Evolutionary conservation across 2,329 filamentous ascomycete species (phyloP), one percentile per base, ranked within the genome.

Genomic region (Microsporum canis): DNA sequence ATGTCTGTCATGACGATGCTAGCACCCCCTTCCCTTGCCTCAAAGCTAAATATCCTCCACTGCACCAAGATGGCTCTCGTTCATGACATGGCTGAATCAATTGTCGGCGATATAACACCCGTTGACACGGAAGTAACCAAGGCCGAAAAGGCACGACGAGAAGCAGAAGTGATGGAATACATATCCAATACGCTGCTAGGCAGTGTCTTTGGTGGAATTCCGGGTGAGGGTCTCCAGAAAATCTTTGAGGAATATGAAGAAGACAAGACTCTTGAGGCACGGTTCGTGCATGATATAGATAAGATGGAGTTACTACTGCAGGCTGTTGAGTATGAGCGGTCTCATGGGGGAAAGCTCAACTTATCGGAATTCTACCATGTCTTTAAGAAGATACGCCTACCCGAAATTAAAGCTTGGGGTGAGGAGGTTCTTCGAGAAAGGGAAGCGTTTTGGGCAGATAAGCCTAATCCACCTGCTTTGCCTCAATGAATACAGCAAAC

Each of bases 171-270:
- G 0, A 97, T 99, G 90, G 88, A 96, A 69, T 96, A 90, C 76
- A 85, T 97, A 60, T 88, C 88, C 59, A 78, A 82, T 56, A 80
- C 78, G 2, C 76, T 97, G 60, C 80, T 97, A 2, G 88, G 88
- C 6, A 82, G 82, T 6, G 88, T 95, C 5, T 82, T 88, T 45
- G 86, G 86, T n/a, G 89, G 88, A 0, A 64, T 78, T 49, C 81
- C 84, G 0, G 91, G 87, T 2, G 72, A 81, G 60, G 85, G 91
- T 59, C 86, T 99, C 33, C 81, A 86, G 62, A 83, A 80, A 6
- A 81, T 96, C 58, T 99, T 94, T 89, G 87, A 95, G 70, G 94
- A 99, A 75, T 99, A 99, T 71, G 94, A 99, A 75, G 89, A 94
- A 68, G 86, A 85, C 17, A 70, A 86, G 76, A 97, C 94, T 6